phyloP scores from a whole-genome alignment of 805 yeast genomes.

The Debaryomyces prosopidis region DNA sequence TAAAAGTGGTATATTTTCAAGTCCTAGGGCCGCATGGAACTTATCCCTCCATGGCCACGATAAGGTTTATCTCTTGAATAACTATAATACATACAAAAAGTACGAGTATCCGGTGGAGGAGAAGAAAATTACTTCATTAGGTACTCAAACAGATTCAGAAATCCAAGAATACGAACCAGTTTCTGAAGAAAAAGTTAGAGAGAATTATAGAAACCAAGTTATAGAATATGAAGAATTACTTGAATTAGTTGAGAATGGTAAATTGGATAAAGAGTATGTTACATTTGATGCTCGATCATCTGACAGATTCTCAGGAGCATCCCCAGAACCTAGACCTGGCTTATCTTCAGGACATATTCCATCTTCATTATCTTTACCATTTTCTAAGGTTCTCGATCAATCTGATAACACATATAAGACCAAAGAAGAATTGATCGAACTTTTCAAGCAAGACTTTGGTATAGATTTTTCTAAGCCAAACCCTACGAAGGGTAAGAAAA shows the following conservation, averaged over 20 bases:
- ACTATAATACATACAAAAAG: slow-evolving; percentile 54
- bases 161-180: slow-evolving; percentile 19
- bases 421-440: slow-evolving; percentile 42
- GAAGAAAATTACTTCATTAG: slow-evolving; percentile 19
- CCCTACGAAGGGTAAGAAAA: slow-evolving; percentile 53
- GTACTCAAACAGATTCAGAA: slow-evolving; percentile 15
- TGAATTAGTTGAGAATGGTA: slow-evolving; percentile 52
- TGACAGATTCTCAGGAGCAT: slow-evolving; percentile 74
- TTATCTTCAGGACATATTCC: slow-evolving; percentile 89
- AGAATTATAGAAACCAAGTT: slow-evolving; percentile 45
- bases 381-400: slow-evolving; percentile 54
- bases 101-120: slow-evolving; percentile 49
- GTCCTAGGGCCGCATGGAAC: slow-evolving; percentile 94
- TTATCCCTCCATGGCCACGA: slow-evolving; percentile 77
- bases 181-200: slow-evolving; percentile 28
- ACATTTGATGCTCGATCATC: slow-evolving; percentile 81
- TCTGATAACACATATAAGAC: slow-evolving; percentile 48
- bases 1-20: slow-evolving; percentile 77
- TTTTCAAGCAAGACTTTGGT: slow-evolving; percentile 41
- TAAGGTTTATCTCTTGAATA: slow-evolving; percentile 68
- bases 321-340: slow-evolving; percentile 89
- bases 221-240: slow-evolving; percentile 67
- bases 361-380: slow-evolving; percentile 77
- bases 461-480: slow-evolving; percentile 29
- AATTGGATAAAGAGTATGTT: slow-evolving; percentile 46